phyloP scores from a whole-genome alignment of 495 filamentous ascomycete genomes.

The Cairneyella variabilis region DNA sequence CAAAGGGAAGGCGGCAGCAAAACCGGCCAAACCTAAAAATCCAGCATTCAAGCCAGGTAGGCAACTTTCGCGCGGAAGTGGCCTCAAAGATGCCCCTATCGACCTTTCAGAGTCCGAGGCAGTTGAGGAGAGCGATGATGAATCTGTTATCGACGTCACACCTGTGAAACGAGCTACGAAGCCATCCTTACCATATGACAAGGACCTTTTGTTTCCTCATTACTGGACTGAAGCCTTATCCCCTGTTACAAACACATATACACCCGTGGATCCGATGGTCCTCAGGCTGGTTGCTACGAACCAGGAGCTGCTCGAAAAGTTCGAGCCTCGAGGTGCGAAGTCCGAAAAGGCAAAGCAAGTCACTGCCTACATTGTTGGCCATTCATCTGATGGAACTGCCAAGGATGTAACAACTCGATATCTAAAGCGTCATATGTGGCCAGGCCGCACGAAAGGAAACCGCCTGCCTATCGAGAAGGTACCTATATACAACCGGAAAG shows the following conservation, averaged over 20 bases:
- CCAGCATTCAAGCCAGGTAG: slow-evolving; percentile 2
- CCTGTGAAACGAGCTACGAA: slow-evolving; percentile 28
- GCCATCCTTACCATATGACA: slow-evolving; percentile 26
- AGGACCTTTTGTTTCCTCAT: slow-evolving; percentile 48
- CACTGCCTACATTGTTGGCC: slow-evolving; percentile 86
- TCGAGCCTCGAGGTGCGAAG: slow-evolving; percentile 78
- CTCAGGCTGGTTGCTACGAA: slow-evolving; percentile 64
- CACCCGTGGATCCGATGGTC: slow-evolving; percentile 73
- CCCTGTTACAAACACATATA: slow-evolving; percentile 69
- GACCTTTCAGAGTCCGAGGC: slow-evolving; percentile 30
- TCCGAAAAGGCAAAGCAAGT: slow-evolving; percentile 85
- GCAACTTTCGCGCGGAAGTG: slow-evolving; percentile 1
- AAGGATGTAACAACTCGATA: slow-evolving; percentile 96
- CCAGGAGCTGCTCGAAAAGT: slow-evolving; percentile 64
- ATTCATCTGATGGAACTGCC: slow-evolving; percentile 79
- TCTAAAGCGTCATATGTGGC: slow-evolving; percentile 76
- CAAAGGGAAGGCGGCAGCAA: slow-evolving; percentile 14
- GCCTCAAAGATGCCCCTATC: slow-evolving; percentile 27
- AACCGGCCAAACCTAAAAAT: not conserved
- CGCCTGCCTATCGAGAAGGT: slow-evolving; percentile 74
- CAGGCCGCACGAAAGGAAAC: slow-evolving; percentile 86
- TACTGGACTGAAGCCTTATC: slow-evolving; percentile 95
- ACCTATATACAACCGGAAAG: slow-evolving; percentile 66
- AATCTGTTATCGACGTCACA: slow-evolving; percentile 41
- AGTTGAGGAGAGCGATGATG: slow-evolving; percentile 18